Percentiles rank a stretch among this genome's conserved stretches.
These are phyloP conservation scores for Saccharum hybrid DNA, from an alignment of 202 grass and related monocot genomes.

Conservation along the genomic window DNA sequence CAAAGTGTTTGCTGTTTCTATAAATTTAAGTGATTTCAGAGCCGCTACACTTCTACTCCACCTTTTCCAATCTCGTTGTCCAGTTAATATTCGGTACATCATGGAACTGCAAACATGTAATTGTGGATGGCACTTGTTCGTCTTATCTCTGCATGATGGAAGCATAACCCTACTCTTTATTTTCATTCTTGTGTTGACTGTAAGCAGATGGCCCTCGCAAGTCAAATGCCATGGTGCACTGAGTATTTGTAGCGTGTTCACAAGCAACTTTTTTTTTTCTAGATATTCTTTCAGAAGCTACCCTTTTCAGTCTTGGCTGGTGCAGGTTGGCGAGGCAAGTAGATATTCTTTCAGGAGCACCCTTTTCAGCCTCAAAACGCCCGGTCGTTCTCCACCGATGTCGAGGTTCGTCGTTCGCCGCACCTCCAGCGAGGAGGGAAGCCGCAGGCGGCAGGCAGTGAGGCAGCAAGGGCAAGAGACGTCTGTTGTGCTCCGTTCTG, in stretches of 20 bases:
- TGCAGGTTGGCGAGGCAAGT: neutral
- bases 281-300: no score
- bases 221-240: neutral
- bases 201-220: neutral
- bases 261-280: neutral
- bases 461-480: no score
- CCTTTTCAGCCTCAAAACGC: no score
- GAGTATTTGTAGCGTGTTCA: neutral
- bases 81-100: neutral
- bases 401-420: no score
- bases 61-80: neutral
- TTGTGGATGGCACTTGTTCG: neutral
- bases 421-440: no score
- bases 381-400: no score
- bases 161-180: neutral
- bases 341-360: no score
- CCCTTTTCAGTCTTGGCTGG: neutral
- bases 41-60: neutral
- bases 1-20: neutral
- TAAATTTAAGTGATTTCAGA: neutral
- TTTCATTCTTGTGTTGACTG: neutral
- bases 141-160: neutral
- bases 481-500: no score
- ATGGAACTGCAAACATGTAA: neutral
- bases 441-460: no score